Evolutionary conservation across 129 eudicot species (phyloP), one percentile per base, ranked within the genome.

Genomic region (Flaveria linearis): DNA sequence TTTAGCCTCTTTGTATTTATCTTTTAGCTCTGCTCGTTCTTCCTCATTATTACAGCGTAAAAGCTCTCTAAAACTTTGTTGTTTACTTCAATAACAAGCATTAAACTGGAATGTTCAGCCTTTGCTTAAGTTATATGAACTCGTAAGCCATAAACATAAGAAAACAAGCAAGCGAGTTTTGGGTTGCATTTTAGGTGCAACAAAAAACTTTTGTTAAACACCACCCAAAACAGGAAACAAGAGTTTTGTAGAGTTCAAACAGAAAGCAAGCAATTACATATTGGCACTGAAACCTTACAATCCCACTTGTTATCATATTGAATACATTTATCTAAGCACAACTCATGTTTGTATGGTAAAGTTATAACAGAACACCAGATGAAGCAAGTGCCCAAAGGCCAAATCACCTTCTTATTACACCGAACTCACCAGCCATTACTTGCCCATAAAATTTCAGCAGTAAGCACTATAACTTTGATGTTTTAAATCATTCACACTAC

Each of bases 401-500:
- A 16, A 62, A 62, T 26, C 52, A 7, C 10, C 72, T 50, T 3
- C 13, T 51, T 49, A 10, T 14, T 15, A 62, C 9, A 53, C 39
- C 23, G 9, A 25, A 64, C 39, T 39, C 50, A 72, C 60, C 62
- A 52, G 20, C 26, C 42, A 39, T 56, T 9, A 30, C 36, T 39
- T 61, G 49, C 42, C 43, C 67, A 50, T 30, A 8, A 69, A 64
- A 50, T n/a, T 50, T 18, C 58, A 18, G 58, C 69, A 56, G n/a
- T 15, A 17, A 53, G 2, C 25, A 23, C 33, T 49, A 66, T 16
- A 70, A 51, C 13, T 45, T 17, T 30, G 3, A 53, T 68, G 28
- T 11, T 66, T 43, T 33, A 63, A 43, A 53, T 71, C 69, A 8
- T 16, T 33, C 69, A 36, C 41, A 60, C 46, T 64, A 30, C 69